phyloP scores from a whole-genome alignment of 192 early-diverging fungal genomes.

The Coemansia sp. region DNA sequence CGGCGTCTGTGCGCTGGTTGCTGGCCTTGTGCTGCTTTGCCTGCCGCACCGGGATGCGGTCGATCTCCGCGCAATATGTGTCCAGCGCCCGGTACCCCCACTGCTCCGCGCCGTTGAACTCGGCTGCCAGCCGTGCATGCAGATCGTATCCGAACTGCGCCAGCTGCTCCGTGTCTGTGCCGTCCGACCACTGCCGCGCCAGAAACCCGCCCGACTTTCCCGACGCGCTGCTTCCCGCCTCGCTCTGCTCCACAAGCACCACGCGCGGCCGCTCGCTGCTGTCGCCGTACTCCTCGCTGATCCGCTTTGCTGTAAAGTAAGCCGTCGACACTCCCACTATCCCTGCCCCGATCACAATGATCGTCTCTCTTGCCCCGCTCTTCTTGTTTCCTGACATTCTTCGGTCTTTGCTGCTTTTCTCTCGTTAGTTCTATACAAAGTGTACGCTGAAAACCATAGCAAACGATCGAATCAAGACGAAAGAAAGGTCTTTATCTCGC shows the following conservation, averaged over 20 bases:
- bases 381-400: not conserved
- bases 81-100: constrained; percentile 49
- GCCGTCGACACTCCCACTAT: constrained; percentile 49
- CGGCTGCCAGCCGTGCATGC: constrained; percentile 43
- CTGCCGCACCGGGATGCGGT: constrained; percentile 44
- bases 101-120: constrained; percentile 34
- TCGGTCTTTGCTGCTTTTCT: not conserved
- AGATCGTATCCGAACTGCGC: constrained; percentile 53
- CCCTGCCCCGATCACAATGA: constrained; percentile 48
- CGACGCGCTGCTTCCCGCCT: constrained; percentile 51
- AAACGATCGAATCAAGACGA: not conserved
- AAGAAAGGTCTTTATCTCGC: not conserved
- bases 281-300: constrained; percentile 20
- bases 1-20: constrained; percentile 37
- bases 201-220: constrained; percentile 53
- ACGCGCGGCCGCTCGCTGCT: constrained; percentile 34
- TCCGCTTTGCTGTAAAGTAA: constrained; percentile 40
- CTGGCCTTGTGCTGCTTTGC: constrained; percentile 47
- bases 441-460: too few species aligned
- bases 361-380: constrained; percentile 22
- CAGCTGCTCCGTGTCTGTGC: constrained; percentile 54
- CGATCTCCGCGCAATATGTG: constrained; percentile 51
- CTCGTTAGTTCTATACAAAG: too few species aligned
- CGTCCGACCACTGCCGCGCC: constrained; percentile 54
- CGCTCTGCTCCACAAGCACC: constrained; percentile 47